Evolutionary conservation across 257 asterid species (phyloP), one percentile per base, ranked within the genome.

Genomic region (Knoxia roxburghii): DNA sequence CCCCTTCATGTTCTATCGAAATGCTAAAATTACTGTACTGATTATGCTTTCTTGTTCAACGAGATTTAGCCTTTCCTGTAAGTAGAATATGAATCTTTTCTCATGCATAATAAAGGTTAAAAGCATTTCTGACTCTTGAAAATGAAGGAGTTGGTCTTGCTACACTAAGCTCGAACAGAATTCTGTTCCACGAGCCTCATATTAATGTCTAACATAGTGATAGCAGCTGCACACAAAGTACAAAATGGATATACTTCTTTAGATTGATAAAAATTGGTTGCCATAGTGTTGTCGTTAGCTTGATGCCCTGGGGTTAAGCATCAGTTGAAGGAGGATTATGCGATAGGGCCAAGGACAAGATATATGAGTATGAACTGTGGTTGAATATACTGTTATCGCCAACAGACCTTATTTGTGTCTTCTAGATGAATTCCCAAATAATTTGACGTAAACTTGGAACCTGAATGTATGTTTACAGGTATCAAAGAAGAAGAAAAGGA

Each of bases 401-500:
- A 20, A 10, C 23, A 4, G 6, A 27, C 27, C 56, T 24, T 2
- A 23, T 26, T 4, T 21, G 11, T 17, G 9, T 29, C 13, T 29
- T 26, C 17, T 21, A 37, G 10, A 24, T 51, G 17, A 53, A 41
- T 61, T 11, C 33, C 30, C 32, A 17, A 43, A 40, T 12, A 61
- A 32, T 35, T 48, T 51, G 5, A n/a, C 15, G 6, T 39, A 6
- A 60, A 46, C 58, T 46, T 49, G 21, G n/a, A 20, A 15, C 46
- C n/a, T 55, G 18, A 10, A 27, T 73, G 61, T 26, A 27, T 20
- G 21, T 43, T 61, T 77, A 21, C 85, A 91, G 97, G 97, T 65
- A 58, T 86, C 64, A 71, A 96, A 0, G 98, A 92, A 72, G 98
- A 89, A 70, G 97, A 92, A 45, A 92, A 87, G 83, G 97, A 92